Evolutionary conservation across 2,329 filamentous ascomycete genomes (phyloP).

Genomic region (Claviceps africana): DNA sequence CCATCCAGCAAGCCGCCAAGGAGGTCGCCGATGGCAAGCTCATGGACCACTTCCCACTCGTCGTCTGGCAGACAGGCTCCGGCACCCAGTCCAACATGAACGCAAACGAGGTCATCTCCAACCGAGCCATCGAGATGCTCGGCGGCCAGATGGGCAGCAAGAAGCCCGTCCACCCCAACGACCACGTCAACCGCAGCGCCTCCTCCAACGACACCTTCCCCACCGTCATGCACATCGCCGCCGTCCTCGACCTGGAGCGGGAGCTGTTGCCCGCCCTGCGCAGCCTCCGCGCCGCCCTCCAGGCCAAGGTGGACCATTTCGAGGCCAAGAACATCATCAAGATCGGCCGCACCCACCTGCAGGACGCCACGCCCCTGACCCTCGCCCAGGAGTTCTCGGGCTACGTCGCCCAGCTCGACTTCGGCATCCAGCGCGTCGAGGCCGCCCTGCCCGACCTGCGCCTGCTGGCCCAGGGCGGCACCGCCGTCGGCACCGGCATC

Average conservation of each 20-base stretch:
- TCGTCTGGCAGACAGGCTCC: slow-evolving; percentile 98
- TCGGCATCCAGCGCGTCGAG: slow-evolving; percentile 77
- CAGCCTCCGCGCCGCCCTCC: slow-evolving; percentile 69
- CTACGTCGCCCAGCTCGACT: slow-evolving; percentile 89
- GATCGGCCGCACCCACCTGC: slow-evolving; percentile 93
- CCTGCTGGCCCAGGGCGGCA: slow-evolving; percentile 86
- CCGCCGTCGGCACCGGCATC: slow-evolving; percentile 90
- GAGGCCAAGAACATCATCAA: slow-evolving; percentile 85
- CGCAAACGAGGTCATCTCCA: slow-evolving; percentile 98
- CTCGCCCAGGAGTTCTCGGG: slow-evolving; percentile 96
- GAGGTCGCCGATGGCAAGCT: slow-evolving; percentile 93
- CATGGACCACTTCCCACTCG: slow-evolving; percentile 91
- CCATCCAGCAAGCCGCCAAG: slow-evolving; percentile 84
- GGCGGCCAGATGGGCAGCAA: slow-evolving; percentile 90
- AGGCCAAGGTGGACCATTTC: slow-evolving; percentile 81
- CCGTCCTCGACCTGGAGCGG: slow-evolving; percentile 82
- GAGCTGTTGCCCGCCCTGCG: slow-evolving; percentile 70
- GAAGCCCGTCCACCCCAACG: slow-evolving; percentile 97
- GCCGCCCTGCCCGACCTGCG: slow-evolving; percentile 69
- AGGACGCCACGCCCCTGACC: slow-evolving; percentile 91
- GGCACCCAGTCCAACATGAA: slow-evolving; percentile 99
- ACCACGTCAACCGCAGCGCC: slow-evolving; percentile 98
- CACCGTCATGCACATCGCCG: slow-evolving; percentile 98
- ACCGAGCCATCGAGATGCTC: slow-evolving; percentile 95
- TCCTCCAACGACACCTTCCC: slow-evolving; percentile 99